phyloP scores from a whole-genome alignment of 345 rosid genomes.

The Moringa oleifera region DNA sequence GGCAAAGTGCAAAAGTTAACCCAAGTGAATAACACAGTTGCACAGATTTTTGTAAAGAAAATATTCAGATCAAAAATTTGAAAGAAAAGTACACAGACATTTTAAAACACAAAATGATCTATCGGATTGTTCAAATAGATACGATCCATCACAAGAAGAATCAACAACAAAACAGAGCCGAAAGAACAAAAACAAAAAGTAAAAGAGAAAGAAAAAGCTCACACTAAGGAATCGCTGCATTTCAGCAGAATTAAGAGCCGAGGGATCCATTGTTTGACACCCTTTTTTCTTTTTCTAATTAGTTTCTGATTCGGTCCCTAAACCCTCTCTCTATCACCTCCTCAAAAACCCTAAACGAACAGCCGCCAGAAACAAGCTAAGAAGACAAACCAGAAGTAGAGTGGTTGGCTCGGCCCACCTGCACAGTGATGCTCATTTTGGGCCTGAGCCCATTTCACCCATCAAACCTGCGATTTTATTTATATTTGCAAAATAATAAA shows the following conservation, averaged over 20 bases:
- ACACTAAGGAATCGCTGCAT: constrained; percentile 56
- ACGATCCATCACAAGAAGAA: not conserved
- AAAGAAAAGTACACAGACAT: not conserved
- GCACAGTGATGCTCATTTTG: too few relatives aligned
- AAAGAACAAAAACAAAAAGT: not conserved
- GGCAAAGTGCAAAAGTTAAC: not conserved
- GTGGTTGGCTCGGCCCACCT: too few relatives aligned
- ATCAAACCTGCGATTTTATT: too few relatives aligned
- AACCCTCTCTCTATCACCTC: constrained; percentile 3
- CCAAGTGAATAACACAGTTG: not conserved
- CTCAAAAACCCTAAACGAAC: constrained; percentile 16
- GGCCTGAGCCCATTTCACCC: too few relatives aligned
- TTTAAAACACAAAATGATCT: too few relatives aligned
- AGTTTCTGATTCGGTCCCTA: not conserved
- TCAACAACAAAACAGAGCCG: not conserved
- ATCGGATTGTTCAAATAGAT: not conserved
- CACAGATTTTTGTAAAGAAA: not conserved
- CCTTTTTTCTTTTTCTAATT: not conserved
- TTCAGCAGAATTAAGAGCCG: constrained; percentile 35
- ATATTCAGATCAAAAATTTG: not conserved
- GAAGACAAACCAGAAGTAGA: constrained; percentile 10
- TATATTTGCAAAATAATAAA: too few relatives aligned
- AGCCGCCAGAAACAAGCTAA: not conserved
- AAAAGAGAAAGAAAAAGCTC: constrained; percentile 14
- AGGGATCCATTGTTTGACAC: constrained; percentile 32